Evolutionary conservation across 257 asterid genomes (phyloP), one percentile per base, ranked within the genome.

Genomic region (Solanum gandarillasii): DNA sequence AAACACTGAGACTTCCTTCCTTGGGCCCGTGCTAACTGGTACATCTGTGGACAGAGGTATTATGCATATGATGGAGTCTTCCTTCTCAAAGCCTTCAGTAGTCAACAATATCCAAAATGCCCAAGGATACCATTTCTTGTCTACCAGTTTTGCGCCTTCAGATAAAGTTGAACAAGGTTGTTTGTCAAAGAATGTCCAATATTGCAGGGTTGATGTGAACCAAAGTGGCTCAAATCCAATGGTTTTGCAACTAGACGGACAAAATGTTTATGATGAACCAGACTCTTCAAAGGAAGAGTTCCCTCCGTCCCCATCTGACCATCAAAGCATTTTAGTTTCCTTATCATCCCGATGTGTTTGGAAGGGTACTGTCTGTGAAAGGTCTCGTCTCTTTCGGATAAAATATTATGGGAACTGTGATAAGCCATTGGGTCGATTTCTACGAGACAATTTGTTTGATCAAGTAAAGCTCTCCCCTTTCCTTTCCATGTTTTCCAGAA

Each of bases 281-380:
- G 89, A 87, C 86, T 87, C 94, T 91, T 75, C 86, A 32, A 93
- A 92, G 88, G 98, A 95, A 91, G 98, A 93, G 74, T 93, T 95
- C 89, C 98, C 95, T 35, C 98, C 99, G 32, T 90, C 98, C 88
- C 98, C 98, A 32, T 93, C 99, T 70, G 96, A 97, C 89, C 94
- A 93, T 90, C 98, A 95, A 90, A 95, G 98, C 93, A 97, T 97
- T 90, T 89, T 97, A 88, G 99, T 97, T 84, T 93, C 98, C 83
- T 91, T 95, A 86, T 97, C 98, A 55, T 95, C 99, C 5, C 92
- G 98, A 84, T 95, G 99, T 87, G 94, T 97, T 82, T 94, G 98
- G 99, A 95, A 97, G 88, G 99, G 99, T 83, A 95, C 98, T 70
- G 98, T 97, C 83, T 97, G 99, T 86, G 98, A 97, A 92, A 95